Evolutionary conservation across 176 grass and related monocot genomes (phyloP), one percentile per base, ranked within the genome.

Genomic region (Oryza meridionalis): DNA sequence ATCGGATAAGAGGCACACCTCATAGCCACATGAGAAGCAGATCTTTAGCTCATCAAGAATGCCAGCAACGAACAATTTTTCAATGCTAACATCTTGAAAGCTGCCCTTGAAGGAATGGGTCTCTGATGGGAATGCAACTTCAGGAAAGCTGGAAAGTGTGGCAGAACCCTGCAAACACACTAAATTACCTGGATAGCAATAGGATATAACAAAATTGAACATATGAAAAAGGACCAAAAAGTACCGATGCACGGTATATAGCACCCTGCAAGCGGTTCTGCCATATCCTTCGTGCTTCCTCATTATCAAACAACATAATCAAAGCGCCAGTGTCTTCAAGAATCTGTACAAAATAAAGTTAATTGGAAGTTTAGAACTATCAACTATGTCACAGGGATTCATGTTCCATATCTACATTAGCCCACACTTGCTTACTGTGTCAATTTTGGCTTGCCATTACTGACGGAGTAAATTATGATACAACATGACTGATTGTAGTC

Each of bases 181-280:
- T 65, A 78, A 62, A 46, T 83, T 85, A 69, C 75, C 40, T 73
- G 50, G 33, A 72, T 74, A 69, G 38, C n/a, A 77, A 70, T 24
- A 79, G 31, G 76, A 92, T 24, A 86, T 42, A 84, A 76, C 45
- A 81, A 55, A 55, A 59, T 51, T 53, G 59, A 65, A 68, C 35
- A 50, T 77, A 53, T 17, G 63, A 19, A 65, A 76, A 55, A 81
- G 68, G 42, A 44, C 47, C 19, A 85, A 66, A 84, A 40, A 65
- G 73, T 98, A 98, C 96, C 85, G 96, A 95, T 93, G 93, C 93
- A 88, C 93, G 96, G 77, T 98, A 98, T 88, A 90, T 95, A 82
- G 96, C 89, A 75, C 91, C 91, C 92, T 98, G 96, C 65, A 98
- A 90, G 38, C 92, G 87, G 75, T 77, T 98, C 50, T 90, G 89